A percentile compares a stretch with the other conserved stretches of the same genome.
Evolutionary conservation across 768 basidiomycete genomes (phyloP).

Genomic region (Lanmaoa rubissima): DNA sequence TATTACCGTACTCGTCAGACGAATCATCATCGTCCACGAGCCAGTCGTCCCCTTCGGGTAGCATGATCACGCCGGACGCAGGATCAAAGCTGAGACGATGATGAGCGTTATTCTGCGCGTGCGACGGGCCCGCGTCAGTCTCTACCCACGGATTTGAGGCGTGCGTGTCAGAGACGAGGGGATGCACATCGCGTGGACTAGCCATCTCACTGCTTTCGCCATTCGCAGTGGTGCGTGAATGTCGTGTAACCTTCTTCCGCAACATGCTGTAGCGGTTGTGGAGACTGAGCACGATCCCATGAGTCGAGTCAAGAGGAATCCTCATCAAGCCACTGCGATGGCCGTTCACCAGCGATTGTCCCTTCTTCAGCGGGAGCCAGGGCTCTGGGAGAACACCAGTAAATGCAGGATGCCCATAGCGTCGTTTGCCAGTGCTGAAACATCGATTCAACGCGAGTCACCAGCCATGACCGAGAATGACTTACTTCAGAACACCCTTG

Average conservation of each 20-base stretch:
- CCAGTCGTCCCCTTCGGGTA: conserved; percentile 76
- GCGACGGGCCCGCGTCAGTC: conserved; percentile 17
- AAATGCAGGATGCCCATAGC: conserved; percentile 94
- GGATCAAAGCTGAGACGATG: conserved; percentile 76
- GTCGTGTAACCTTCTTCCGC: conserved; percentile 34
- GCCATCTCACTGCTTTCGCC: conserved; percentile 1
- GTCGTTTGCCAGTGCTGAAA: conserved; percentile 82
- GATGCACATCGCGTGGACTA: conserved; percentile 16
- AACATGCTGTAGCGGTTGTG: conserved; percentile 65
- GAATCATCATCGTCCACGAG: conserved; percentile 48
- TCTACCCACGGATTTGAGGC: conserved; percentile 66
- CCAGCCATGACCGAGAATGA: neutral
- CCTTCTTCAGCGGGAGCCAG: conserved; percentile 90
- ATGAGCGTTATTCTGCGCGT: conserved; percentile 38
- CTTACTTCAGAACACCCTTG: conserved; percentile 85
- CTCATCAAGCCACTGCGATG: conserved; percentile 34
- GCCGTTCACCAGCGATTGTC: conserved; percentile 68
- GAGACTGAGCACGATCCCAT: conserved; percentile 80
- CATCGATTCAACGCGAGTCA: conserved; percentile 2
- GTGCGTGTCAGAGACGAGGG: conserved; percentile 27
- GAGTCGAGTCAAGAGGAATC: conserved; percentile 41
- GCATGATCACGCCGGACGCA: conserved; percentile 83
- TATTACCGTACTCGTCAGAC: conserved; percentile 43
- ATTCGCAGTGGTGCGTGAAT: conserved; percentile 1
- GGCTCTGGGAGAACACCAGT: conserved; percentile 92